Base-by-base conservation (phyloP, 1,284 basidiomycete species). In the Coriolopsis trogii region DNA sequence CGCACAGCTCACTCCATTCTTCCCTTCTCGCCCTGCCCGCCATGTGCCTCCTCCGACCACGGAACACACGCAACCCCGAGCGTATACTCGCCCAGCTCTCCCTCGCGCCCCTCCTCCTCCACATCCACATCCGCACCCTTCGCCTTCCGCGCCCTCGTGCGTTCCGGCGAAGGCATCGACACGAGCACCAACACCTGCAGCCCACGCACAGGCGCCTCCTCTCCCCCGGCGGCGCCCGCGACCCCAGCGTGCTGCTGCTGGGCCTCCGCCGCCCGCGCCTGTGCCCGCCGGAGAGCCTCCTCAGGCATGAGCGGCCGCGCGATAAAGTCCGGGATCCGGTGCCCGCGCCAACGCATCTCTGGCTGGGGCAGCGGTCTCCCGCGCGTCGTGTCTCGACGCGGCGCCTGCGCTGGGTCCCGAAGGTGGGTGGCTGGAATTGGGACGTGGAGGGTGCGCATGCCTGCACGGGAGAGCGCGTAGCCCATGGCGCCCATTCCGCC, bases 181-280 rank as follows among this genome's bases (percentile, higher is more conserved):
- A 69, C 47, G 20, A 68, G 48, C 12, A 68, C 55, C 5, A 65
- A 56, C 25, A 66, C 55, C 41, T 64, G 63, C 16, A 67, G 16
- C n/a, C 41, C 60, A 30, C 43, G 40, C 21, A 60, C 49, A 1
- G 60, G 55, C 25, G 25, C 29, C 23, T 28, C 13, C 12, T 30
- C 38, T 6, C 29, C n/a, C 34, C 41, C n/a, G n/a, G n/a, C n/a
- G n/a, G n/a, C n/a, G n/a, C n/a, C n/a, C n/a, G n/a, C n/a, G n/a
- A n/a, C n/a, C n/a, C n/a, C n/a, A n/a, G n/a, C n/a, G n/a, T n/a
- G n/a, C n/a, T n/a, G n/a, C n/a, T n/a, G n/a, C n/a, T n/a, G n/a
- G n/a, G n/a, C n/a, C n/a, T n/a, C n/a, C n/a, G n/a, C n/a, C n/a
- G n/a, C n/a, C n/a, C n/a, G n/a, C n/a, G n/a, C n/a, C n/a, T n/a